These are phyloP conservation scores for Quercus wislizeni DNA, from an alignment of 306 rosid species.

Conservation along the genomic window DNA sequence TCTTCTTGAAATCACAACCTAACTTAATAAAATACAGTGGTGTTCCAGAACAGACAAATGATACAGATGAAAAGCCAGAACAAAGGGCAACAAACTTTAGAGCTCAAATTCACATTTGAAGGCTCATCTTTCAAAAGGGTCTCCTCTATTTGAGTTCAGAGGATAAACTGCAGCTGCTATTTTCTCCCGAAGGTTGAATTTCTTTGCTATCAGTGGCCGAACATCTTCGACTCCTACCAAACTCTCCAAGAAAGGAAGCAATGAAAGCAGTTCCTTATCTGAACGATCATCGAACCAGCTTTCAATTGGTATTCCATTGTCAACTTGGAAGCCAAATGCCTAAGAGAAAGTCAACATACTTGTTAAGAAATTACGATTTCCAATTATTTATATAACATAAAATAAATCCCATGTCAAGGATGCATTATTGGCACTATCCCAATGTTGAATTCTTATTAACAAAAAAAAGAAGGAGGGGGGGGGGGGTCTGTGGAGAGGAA, in stretches of 20 bases:
- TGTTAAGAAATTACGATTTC: constrained; percentile 1
- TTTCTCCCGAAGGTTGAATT: constrained; percentile 79
- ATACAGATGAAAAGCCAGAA: constrained; percentile 32
- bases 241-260: constrained; percentile 94
- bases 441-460: too few relatives aligned
- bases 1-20: constrained; percentile 24
- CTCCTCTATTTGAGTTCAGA: constrained; percentile 49
- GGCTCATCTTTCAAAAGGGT: constrained; percentile 43
- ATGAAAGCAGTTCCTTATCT: constrained; percentile 65
- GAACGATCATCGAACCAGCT: constrained; percentile 97
- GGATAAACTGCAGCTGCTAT: constrained; percentile 78
- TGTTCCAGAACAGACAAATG: constrained; percentile 24
- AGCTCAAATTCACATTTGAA: constrained; percentile 38
- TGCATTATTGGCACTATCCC: neutral
- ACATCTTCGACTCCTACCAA: constrained; percentile 92
- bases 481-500: neutral
- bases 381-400: neutral
- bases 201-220: constrained; percentile 79
- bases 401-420: neutral
- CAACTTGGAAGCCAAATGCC: constrained; percentile 99
- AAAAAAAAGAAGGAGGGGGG: too few relatives aligned
- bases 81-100: constrained; percentile 10
- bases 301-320: constrained; percentile 97
- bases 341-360: constrained; percentile 27
- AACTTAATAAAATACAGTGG: constrained; percentile 33